These are phyloP conservation scores for Eragrostis curvula DNA, from an alignment of 176 grass and related monocot genomes.

Conservation along the genomic window DNA sequence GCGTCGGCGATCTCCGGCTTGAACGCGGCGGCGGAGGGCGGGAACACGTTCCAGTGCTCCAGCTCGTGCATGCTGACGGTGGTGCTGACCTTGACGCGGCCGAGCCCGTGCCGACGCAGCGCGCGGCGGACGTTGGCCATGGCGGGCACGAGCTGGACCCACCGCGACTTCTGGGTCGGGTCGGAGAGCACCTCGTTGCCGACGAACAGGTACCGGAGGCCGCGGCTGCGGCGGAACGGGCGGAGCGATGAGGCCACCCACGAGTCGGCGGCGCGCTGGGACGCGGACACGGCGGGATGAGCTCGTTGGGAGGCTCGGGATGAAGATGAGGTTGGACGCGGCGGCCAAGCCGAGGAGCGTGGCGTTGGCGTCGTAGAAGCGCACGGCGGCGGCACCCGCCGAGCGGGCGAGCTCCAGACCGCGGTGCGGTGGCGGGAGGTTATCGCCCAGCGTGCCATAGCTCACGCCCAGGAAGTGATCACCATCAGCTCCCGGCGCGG, in stretches of 20 bases:
- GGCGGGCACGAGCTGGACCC: constrained; percentile 61
- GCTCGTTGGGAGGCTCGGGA: constrained; percentile 65
- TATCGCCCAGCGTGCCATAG: constrained; percentile 68
- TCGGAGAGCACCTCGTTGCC: constrained; percentile 80
- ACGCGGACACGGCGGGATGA: constrained; percentile 46
- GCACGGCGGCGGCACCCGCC: constrained; percentile 45
- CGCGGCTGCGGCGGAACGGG: constrained; percentile 48
- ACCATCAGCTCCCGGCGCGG: too few species aligned
- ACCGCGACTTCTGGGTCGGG: constrained; percentile 41
- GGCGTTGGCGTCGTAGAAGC: constrained; percentile 78
- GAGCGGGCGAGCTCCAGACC: too few species aligned
- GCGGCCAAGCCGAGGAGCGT: constrained; percentile 56
- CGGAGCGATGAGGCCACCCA: constrained; percentile 61
- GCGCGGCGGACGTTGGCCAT: constrained; percentile 54
- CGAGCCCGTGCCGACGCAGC: constrained; percentile 39
- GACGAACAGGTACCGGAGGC: constrained; percentile 61
- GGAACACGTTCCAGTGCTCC: constrained; percentile 41
- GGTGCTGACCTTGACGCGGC: constrained; percentile 54
- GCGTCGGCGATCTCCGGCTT: constrained; percentile 46
- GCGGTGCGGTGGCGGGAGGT: constrained; percentile 60
- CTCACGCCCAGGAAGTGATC: constrained; percentile 58
- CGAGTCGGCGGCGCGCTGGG: constrained; percentile 50
- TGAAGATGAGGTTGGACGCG: constrained; percentile 49
- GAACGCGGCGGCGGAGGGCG: constrained; percentile 66
- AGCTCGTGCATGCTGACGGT: constrained; percentile 65